Conservation (phyloP, 2,329 filamentous ascomycete genomes). For the Didymella glomerata region DNA sequence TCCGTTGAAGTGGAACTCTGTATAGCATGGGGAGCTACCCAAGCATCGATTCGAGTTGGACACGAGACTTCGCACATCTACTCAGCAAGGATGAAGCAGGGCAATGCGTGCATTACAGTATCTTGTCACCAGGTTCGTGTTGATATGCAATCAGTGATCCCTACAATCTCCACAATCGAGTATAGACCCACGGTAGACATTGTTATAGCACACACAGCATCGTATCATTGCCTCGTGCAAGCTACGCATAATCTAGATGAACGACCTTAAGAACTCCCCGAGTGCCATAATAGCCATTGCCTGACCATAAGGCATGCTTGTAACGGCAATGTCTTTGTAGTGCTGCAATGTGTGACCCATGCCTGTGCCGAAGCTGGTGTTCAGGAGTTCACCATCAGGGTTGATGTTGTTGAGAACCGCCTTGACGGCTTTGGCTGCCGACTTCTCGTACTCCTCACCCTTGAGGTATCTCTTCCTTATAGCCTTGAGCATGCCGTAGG, state of each 20-base stretch:
- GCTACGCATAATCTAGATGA: slow-evolving; percentile 51
- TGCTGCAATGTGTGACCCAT: slow-evolving; percentile 79
- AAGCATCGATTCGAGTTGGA: neutral
- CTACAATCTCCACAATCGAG: neutral
- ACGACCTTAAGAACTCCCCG: slow-evolving; percentile 74
- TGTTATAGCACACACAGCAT: neutral
- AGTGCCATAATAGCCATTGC: slow-evolving; percentile 85
- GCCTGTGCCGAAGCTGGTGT: slow-evolving; percentile 80
- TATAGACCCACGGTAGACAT: neutral
- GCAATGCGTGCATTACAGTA: neutral
- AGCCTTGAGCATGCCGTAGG: slow-evolving; percentile 80
- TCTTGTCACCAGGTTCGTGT: neutral
- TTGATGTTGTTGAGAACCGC: slow-evolving; percentile 73
- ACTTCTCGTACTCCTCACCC: slow-evolving; percentile 65
- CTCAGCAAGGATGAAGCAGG: neutral
- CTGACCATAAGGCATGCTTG: slow-evolving; percentile 85
- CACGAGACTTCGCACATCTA: neutral
- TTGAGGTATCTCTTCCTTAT: slow-evolving; percentile 73
- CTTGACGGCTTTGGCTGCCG: slow-evolving; percentile 71
- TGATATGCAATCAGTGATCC: neutral
- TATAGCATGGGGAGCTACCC: neutral
- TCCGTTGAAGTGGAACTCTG: neutral
- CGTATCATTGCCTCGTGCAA: slow-evolving; percentile 1
- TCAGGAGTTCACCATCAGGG: slow-evolving; percentile 71
- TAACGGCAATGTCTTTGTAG: slow-evolving; percentile 78